Evolutionary conservation across 2,329 filamentous ascomycete species (phyloP), one percentile per base, ranked within the genome.

Genomic region (Pestalotiopsis sp.): DNA sequence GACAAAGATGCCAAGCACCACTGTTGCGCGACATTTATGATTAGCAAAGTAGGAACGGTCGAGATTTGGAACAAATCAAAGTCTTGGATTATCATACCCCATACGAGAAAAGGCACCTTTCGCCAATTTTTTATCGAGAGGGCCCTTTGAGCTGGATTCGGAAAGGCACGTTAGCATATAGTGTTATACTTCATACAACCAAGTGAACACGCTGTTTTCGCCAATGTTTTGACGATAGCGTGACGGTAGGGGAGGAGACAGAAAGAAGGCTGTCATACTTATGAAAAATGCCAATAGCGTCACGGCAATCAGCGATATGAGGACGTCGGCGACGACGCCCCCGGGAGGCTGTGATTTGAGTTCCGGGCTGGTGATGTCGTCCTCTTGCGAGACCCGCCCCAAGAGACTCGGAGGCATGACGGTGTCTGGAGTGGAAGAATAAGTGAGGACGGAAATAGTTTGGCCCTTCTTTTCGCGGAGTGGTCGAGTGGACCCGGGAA

Each of bases 1-100:
- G 67, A 80, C 52, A 71, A 90, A 91, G 44, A 91, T 87, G 10
- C 83, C 79, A 56, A 91, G 79, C 61, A 90, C 83, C 62, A 91
- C 88, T 90, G 56, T 24, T n/a, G 11, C 26, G 10, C 17, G 22
- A 35, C 3, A 22, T 10, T 7, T 22, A 9, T 35, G 9, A 2
- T 35, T 20, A 61, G 30, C 58, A 35, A 26, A 30, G 35, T 7
- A 10, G 2, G n/a, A 26, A 13, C 1, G 3, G 4, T 22, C n/a
- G 26, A 39, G 10, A 35, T 20, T 39, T 2, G 9, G 30, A 35
- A 61, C 26, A 22, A 17, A 4, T 52, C 1, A 6, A 2, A 9
- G 0, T 38, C 3, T 62, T 22, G 38, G 5, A 55, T 26, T 7
- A 38, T 35, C 81, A 71, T 75, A 84, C 83, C 70, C 81, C 82